Conservation (phyloP, 257 asterid genomes). For the Thymus mandschuricus region DNA sequence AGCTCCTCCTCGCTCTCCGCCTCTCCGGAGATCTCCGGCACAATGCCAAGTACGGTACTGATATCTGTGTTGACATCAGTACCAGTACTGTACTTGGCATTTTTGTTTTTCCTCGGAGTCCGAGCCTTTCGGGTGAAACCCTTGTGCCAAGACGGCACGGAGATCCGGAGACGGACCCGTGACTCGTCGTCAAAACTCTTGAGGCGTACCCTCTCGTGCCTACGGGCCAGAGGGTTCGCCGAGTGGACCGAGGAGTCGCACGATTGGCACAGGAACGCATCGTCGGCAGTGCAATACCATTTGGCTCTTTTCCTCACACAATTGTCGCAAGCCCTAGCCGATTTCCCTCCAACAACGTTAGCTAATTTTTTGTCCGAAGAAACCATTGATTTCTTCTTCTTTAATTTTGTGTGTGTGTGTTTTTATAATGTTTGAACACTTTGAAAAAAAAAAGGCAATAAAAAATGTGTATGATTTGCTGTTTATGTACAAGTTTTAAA, state of each 20-base stretch:
- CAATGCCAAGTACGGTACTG: conserved; percentile 19
- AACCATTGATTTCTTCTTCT: conserved; percentile 39
- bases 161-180: conserved; percentile 15
- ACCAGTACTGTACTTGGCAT: conserved; percentile 17
- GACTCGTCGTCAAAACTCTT: conserved; percentile 35
- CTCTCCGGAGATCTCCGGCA: conserved; percentile 59
- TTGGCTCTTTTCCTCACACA: conserved; percentile 67
- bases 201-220: conserved; percentile 83
- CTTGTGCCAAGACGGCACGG: conserved; percentile 56
- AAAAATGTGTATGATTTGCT: background rate
- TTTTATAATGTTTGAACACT: background rate
- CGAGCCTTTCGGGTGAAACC: conserved; percentile 75
- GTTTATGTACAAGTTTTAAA: conserved; percentile 26
- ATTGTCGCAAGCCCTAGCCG: conserved; percentile 74
- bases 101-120: conserved; percentile 54
- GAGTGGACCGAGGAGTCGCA: conserved; percentile 83
- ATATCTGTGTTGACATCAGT: background rate
- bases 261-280: conserved; percentile 76
- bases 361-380: conserved; percentile 53
- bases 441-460: conserved; percentile 22
- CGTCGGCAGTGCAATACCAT: conserved; percentile 85
- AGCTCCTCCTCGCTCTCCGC: conserved; percentile 71
- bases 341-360: conserved; percentile 61
- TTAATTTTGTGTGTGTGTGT: background rate
- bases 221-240: conserved; percentile 70